These are phyloP conservation scores for Macrolepiota albuminosa DNA, from an alignment of 768 basidiomycete genomes.

Conservation along the genomic window DNA sequence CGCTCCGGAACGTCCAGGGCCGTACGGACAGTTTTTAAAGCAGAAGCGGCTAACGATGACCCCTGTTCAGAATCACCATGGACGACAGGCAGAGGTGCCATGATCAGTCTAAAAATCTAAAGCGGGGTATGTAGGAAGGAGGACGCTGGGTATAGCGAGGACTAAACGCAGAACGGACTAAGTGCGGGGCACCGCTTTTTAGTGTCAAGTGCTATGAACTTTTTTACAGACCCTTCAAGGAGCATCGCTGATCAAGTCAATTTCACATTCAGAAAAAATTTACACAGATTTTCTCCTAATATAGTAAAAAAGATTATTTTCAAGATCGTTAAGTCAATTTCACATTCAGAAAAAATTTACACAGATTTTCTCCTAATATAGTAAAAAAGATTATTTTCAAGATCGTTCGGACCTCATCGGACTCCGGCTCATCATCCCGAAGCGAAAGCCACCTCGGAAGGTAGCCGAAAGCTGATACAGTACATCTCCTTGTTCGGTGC, in stretches of 20 bases:
- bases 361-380: conserved; percentile 4
- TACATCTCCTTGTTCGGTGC: conserved; percentile 99
- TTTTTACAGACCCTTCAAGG: conserved; percentile 9
- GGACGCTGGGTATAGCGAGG: conserved; percentile 20
- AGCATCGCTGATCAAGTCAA: conserved; percentile 7
- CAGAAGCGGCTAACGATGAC: conserved; percentile 44
- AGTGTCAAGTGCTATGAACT: conserved; percentile 26
- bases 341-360: conserved; percentile 6
- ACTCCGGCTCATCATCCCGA: background rate
- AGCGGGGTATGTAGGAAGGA: conserved; percentile 30
- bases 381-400: background rate
- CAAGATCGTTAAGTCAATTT: too few relatives aligned
- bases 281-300: conserved; percentile 5
- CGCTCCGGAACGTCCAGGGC: conserved; percentile 70
- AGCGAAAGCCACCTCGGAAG: conserved; percentile 31
- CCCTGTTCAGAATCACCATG: conserved; percentile 50
- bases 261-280: conserved; percentile 6
- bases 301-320: background rate
- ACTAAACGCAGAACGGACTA: conserved; percentile 2
- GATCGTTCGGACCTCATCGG: background rate
- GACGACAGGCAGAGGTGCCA: conserved; percentile 44
- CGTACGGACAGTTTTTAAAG: conserved; percentile 61
- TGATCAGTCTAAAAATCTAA: conserved; percentile 21
- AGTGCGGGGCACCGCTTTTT: conserved; percentile 7
- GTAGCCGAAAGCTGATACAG: conserved; percentile 77